Conservation (phyloP, 2,329 filamentous ascomycete genomes). For the Apiospora saccharicola region DNA sequence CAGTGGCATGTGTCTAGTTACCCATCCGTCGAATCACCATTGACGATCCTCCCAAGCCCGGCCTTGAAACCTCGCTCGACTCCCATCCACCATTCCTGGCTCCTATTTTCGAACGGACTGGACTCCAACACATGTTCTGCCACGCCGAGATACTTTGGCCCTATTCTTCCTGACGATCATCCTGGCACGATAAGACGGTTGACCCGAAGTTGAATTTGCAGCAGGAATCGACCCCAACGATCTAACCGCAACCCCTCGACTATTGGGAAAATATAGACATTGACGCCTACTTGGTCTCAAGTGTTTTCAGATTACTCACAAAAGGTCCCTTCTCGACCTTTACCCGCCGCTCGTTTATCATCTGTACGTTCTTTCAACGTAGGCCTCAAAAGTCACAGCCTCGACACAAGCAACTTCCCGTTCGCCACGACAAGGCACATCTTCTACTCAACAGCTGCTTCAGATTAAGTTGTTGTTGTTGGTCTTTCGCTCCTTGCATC, state of each 20-base stretch:
- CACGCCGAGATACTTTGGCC: background rate
- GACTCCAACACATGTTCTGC: conserved; percentile 10
- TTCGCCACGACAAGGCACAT: background rate
- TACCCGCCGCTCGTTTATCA: conserved; percentile 23
- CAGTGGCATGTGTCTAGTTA: conserved; percentile 13
- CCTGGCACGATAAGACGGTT: conserved; percentile 10
- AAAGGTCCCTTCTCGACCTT: conserved; percentile 15
- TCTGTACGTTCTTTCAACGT: conserved; percentile 3
- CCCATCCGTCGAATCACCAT: background rate
- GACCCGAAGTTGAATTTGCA: background rate
- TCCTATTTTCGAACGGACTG: background rate
- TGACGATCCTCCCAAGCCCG: background rate
- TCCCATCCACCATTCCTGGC: background rate
- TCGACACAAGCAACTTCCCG: background rate
- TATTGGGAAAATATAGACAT: background rate
- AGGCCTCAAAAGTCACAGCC: background rate
- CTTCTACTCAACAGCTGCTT: background rate
- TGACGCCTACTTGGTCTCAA: background rate
- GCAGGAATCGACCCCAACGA: conserved; percentile 3
- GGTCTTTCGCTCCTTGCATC: conserved; percentile 5
- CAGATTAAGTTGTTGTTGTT: background rate
- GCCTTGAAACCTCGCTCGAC: conserved; percentile 11
- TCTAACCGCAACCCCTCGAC: conserved; percentile 5
- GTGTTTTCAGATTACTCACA: background rate
- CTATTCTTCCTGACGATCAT: background rate